phyloP scores from a whole-genome alignment of 495 filamentous ascomycete species.

The Hypoxylon trugodes region DNA sequence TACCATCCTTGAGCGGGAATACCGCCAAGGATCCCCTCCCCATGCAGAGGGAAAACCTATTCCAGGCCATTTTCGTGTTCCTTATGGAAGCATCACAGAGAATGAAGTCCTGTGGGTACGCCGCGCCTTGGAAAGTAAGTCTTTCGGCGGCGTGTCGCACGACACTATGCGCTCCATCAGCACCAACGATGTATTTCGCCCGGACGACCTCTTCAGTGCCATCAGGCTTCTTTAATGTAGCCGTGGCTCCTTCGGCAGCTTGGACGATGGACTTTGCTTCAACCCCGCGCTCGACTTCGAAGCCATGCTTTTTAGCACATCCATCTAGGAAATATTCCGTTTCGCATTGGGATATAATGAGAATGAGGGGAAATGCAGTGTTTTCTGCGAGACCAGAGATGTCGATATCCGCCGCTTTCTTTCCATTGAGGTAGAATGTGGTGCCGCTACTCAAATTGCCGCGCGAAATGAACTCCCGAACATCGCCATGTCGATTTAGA shows the following conservation, averaged over 20 bases:
- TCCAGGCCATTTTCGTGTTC: conserved; percentile 25
- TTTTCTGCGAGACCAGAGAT: conserved; percentile 47
- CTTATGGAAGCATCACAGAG: conserved; percentile 50
- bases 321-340: conserved; percentile 53
- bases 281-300: conserved; percentile 48
- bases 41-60: conserved; percentile 35
- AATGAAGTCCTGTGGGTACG: conserved; percentile 56
- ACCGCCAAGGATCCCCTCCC: conserved; percentile 29
- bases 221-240: conserved; percentile 31
- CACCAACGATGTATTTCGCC: conserved; percentile 54
- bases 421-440: conserved; percentile 37
- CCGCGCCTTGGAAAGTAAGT: conserved; percentile 50
- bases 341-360: conserved; percentile 53
- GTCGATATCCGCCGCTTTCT: conserved; percentile 39
- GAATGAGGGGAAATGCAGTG: conserved; percentile 47
- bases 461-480: conserved; percentile 20
- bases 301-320: conserved; percentile 43
- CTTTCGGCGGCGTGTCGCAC: conserved; percentile 49
- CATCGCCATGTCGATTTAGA: conserved; percentile 43
- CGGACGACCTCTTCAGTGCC: conserved; percentile 40
- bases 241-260: conserved; percentile 47
- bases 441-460: conserved; percentile 34
- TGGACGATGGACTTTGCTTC: conserved; percentile 47
- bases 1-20: conserved; percentile 36
- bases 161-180: conserved; percentile 55